A percentile compares a stretch with the other conserved stretches of the same genome.
phyloP scores from a whole-genome alignment of 2,329 filamentous ascomycete species.

The Microascus cirrosus region DNA sequence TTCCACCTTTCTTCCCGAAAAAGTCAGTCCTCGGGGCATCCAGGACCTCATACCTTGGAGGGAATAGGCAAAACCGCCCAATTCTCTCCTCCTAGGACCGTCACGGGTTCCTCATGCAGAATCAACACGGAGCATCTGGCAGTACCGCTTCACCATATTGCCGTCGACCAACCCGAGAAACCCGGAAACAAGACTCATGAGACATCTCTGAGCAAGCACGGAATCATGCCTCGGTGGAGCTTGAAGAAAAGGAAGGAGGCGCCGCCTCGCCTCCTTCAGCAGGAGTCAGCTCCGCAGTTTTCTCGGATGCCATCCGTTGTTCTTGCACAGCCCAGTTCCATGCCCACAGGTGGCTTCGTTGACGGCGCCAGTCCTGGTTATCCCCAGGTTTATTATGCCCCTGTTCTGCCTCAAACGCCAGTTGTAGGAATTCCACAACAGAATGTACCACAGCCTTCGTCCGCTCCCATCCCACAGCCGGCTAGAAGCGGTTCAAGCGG shows the following conservation, averaged over 20 bases:
- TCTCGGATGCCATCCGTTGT: not conserved
- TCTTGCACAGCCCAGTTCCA: not conserved
- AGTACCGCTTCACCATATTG: not conserved
- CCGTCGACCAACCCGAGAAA: not conserved
- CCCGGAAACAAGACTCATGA: not conserved
- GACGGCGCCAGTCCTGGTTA: not conserved
- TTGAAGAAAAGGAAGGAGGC: not conserved
- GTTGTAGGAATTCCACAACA: not conserved
- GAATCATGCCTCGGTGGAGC: not conserved
- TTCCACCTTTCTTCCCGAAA: not conserved
- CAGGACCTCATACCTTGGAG: too few species aligned
- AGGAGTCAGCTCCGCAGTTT: not conserved
- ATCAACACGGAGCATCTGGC: not conserved
- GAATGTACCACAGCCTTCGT: not conserved
- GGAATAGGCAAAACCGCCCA: too few species aligned
- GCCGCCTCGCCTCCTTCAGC: not conserved
- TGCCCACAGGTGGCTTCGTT: not conserved
- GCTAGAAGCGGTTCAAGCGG: not conserved
- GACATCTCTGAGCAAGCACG: not conserved
- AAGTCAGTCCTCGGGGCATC: too few species aligned
- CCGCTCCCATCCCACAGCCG: not conserved
- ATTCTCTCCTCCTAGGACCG: not conserved
- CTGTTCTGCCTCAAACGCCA: not conserved
- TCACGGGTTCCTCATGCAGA: not conserved
- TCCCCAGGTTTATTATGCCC: not conserved